A percentile compares a stretch with the other conserved stretches of the same genome.
Evolutionary conservation across 371 early-diverging fungal genomes (phyloP).

Genomic region (Thermomucor indicae-seudaticae): DNA sequence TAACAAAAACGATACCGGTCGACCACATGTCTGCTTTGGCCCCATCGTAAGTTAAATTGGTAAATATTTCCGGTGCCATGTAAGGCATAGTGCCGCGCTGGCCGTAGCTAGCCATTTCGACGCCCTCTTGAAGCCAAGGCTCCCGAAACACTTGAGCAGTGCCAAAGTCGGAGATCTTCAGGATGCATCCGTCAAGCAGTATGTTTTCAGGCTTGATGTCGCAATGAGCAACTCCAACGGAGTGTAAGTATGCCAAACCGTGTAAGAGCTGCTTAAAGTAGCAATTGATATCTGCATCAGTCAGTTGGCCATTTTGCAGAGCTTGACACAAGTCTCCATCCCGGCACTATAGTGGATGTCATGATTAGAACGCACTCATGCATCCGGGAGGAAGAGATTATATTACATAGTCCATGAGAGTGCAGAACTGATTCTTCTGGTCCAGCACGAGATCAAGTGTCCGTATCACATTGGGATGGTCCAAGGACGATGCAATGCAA

Average conservation of each 20-base stretch:
- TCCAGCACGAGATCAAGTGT: conserved; percentile 91
- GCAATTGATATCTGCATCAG: conserved; percentile 32
- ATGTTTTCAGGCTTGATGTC: conserved; percentile 68
- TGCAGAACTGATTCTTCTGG: conserved; percentile 80
- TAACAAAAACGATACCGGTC: conserved; percentile 73
- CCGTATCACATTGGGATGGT: conserved; percentile 85
- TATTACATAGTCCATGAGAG: conserved; percentile 81
- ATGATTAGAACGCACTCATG: neutral
- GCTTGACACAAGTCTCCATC: conserved; percentile 48
- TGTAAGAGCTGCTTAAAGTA: conserved; percentile 82
- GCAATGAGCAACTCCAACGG: conserved; percentile 49
- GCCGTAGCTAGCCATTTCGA: conserved; percentile 68
- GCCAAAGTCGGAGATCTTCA: conserved; percentile 93
- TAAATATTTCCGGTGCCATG: conserved; percentile 77
- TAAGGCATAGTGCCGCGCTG: conserved; percentile 83
- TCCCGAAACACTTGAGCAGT: conserved; percentile 86
- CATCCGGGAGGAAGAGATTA: neutral
- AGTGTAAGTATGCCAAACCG: conserved; percentile 70
- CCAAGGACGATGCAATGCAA: conserved; percentile 84
- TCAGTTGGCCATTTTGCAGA: conserved; percentile 21
- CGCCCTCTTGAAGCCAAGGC: conserved; percentile 62
- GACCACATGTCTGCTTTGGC: conserved; percentile 81
- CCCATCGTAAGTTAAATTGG: conserved; percentile 62
- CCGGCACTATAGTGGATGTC: conserved; percentile 19
- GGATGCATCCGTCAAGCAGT: conserved; percentile 21